Percentiles rank a stretch among this genome's conserved stretches.
Conservation (phyloP, 2,329 filamentous ascomycete genomes). For the Pseudocercospora pini-densiflorae region DNA sequence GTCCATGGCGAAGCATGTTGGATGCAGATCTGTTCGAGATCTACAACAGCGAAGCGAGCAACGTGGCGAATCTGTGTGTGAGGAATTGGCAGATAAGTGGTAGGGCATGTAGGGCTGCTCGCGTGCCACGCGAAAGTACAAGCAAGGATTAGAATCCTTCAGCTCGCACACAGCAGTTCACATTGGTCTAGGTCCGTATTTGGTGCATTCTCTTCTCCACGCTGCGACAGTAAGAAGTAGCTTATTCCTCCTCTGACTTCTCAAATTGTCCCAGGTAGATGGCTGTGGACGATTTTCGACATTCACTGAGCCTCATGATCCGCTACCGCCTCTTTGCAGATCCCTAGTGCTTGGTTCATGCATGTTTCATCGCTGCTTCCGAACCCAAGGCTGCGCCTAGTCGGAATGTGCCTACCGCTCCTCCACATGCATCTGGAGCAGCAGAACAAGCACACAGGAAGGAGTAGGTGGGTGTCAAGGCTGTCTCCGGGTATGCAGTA, state of each 20-base stretch:
- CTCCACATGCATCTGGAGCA: not conserved
- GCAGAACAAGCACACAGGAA: not conserved
- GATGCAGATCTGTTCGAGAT: conserved; percentile 12
- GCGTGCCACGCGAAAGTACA: not conserved
- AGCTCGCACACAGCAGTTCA: not conserved
- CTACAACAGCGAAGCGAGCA: not conserved
- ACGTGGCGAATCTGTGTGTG: not conserved
- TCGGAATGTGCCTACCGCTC: not conserved
- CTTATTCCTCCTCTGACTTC: not conserved
- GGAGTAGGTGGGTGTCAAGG: not conserved
- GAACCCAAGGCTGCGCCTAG: not conserved
- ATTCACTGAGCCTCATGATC: not conserved
- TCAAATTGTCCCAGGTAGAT: not conserved
- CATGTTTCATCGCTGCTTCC: not conserved
- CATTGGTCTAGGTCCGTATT: conserved; percentile 5
- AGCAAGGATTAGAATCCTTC: conserved; percentile 4
- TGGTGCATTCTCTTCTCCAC: not conserved
- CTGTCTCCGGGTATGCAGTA: not conserved
- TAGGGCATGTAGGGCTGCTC: conserved; percentile 4
- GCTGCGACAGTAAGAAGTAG: conserved; percentile 3
- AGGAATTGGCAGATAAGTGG: not conserved
- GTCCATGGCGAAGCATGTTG: conserved; percentile 6
- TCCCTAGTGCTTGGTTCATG: not conserved
- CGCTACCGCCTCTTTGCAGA: conserved; percentile 6
- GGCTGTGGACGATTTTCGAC: not conserved